phyloP scores from a whole-genome alignment of 768 basidiomycete species.

The Leccinum imitatum region DNA sequence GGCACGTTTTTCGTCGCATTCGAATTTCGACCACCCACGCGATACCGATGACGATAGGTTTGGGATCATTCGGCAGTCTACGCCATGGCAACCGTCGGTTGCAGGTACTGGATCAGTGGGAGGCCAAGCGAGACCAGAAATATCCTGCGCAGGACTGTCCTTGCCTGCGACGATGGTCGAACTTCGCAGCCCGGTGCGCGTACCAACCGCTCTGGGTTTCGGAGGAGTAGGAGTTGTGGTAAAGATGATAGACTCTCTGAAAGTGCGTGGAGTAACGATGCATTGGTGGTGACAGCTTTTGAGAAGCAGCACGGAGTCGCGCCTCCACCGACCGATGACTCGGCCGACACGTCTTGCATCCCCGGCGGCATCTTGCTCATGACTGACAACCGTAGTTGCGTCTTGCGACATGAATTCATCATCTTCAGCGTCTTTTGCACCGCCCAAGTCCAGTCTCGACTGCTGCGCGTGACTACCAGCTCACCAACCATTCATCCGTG shows the following conservation, averaged over 20 bases:
- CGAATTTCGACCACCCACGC: too few relatives aligned
- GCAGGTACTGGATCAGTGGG: too few relatives aligned
- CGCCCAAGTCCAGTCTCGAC: neutral
- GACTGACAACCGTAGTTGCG: neutral
- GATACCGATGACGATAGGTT: too few relatives aligned
- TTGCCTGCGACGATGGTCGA: conserved; percentile 31
- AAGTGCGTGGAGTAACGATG: conserved; percentile 43
- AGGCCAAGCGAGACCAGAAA: conserved; percentile 17
- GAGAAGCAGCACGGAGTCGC: too few relatives aligned
- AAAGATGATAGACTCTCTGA: conserved; percentile 60
- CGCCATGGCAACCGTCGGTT: too few relatives aligned
- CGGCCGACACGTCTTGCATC: conserved; percentile 3
- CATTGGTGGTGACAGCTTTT: neutral
- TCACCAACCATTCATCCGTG: neutral
- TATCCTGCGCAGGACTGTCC: conserved; percentile 30
- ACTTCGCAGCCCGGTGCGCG: conserved; percentile 49
- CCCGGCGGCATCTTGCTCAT: conserved; percentile 1
- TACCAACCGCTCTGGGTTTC: conserved; percentile 40
- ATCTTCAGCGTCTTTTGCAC: neutral
- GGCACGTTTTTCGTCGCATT: too few relatives aligned
- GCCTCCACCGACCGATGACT: neutral
- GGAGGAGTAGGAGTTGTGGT: conserved; percentile 39
- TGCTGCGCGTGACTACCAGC: neutral
- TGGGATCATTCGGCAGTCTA: too few relatives aligned
- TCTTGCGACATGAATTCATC: conserved; percentile 10